Percentiles rank a stretch among this genome's conserved stretches.
These are phyloP conservation scores for Saksenaea vasiformis DNA, from an alignment of 371 early-diverging fungal species.

Conservation along the genomic window DNA sequence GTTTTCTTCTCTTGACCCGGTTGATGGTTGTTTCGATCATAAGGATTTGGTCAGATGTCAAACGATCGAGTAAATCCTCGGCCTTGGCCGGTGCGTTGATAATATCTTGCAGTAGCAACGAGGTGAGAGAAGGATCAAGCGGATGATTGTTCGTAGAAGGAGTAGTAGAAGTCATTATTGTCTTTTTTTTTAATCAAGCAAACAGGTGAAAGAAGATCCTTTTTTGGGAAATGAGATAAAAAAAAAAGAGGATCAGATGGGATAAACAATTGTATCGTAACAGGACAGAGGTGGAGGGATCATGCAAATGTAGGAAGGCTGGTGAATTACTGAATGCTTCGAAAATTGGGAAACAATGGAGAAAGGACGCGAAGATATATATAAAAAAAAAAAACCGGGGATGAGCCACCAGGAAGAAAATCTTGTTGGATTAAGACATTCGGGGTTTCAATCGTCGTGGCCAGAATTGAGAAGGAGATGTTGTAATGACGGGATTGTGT, in stretches of 20 bases:
- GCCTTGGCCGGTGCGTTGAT: constrained; percentile 39
- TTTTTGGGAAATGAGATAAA: not conserved
- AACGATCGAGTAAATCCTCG: constrained; percentile 35
- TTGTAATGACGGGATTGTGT: constrained; percentile 5
- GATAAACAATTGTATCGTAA: constrained; percentile 2
- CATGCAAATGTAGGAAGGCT: not conserved
- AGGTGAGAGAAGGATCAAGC: constrained; percentile 1
- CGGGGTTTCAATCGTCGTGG: constrained; percentile 5
- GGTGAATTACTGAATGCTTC: constrained; percentile 1
- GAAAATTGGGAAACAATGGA: constrained; percentile 5
- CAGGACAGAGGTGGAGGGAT: constrained; percentile 4
- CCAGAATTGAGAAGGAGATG: constrained; percentile 6
- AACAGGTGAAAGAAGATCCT: not conserved
- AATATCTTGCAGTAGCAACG: constrained; percentile 28
- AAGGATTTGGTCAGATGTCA: constrained; percentile 40
- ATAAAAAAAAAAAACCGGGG: constrained; percentile 1
- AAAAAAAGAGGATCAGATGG: not conserved
- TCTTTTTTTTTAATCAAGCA: not conserved
- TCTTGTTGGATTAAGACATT: constrained; percentile 3
- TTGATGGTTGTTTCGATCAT: constrained; percentile 43
- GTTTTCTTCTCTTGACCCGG: constrained; percentile 43
- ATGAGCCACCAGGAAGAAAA: constrained; percentile 3
- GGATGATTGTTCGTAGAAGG: not conserved
- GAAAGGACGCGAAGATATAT: constrained; percentile 4
- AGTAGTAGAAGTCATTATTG: not conserved